Conservation (phyloP, 257 asterid genomes). For the Rauvolfia tetraphylla region DNA sequence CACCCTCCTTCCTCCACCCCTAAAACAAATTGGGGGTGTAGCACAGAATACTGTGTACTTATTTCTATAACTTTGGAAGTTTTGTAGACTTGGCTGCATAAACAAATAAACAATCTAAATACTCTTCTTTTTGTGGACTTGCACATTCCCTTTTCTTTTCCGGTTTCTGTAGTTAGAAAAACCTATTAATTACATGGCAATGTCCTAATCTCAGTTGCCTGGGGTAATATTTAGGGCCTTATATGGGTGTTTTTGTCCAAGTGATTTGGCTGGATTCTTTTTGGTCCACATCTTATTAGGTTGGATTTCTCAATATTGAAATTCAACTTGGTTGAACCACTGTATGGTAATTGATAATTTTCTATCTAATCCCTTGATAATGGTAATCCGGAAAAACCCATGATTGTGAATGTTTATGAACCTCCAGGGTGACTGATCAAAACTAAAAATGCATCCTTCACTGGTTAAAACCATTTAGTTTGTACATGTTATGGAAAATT, state of each 20-base stretch:
- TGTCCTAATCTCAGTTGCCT: not conserved
- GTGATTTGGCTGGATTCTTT: not conserved
- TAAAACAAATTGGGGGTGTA: too few relatives aligned
- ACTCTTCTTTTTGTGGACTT: not conserved
- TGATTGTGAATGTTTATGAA: not conserved
- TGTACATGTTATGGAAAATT: not conserved
- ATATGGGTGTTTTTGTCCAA: not conserved
- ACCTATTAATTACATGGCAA: not conserved
- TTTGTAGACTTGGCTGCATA: too few relatives aligned
- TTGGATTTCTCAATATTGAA: not conserved
- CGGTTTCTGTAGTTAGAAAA: not conserved
- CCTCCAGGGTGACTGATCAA: not conserved
- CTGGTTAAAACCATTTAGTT: not conserved
- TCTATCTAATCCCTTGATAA: not conserved
- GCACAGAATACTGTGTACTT: not conserved
- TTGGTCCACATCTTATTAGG: not conserved
- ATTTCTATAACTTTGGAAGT: not conserved
- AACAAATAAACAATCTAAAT: not conserved
- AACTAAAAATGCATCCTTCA: not conserved
- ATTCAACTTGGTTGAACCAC: not conserved
- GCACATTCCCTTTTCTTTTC: not conserved
- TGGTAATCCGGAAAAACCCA: not conserved
- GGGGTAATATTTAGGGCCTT: not conserved
- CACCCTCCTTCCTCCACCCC: too few relatives aligned
- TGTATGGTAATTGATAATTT: not conserved